Conservation (phyloP, 1,139 yeast genomes). For the Geotrichum histeridarum region DNA sequence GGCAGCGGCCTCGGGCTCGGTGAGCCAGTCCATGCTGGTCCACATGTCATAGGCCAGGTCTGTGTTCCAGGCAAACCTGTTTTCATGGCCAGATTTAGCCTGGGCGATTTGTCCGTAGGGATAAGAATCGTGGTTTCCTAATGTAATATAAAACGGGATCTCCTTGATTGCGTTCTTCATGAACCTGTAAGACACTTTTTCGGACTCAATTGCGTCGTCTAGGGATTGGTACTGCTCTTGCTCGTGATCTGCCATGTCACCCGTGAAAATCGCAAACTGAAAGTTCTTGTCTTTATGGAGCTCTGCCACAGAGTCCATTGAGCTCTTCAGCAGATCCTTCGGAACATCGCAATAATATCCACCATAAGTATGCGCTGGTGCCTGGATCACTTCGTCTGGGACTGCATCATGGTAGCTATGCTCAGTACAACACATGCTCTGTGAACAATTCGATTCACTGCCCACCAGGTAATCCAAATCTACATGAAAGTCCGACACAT, state of each 20-base stretch:
- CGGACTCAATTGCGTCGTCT: conserved; percentile 32
- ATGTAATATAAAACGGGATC: conserved; percentile 55
- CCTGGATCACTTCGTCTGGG: conserved; percentile 40
- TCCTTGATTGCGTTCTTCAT: conserved; percentile 31
- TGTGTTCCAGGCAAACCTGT: conserved; percentile 54
- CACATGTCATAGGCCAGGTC: conserved; percentile 58
- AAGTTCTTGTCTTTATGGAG: conserved; percentile 38
- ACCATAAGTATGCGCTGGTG: conserved; percentile 58
- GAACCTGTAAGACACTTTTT: conserved; percentile 8
- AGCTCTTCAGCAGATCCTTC: conserved; percentile 51
- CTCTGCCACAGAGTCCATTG: conserved; percentile 46
- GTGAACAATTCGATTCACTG: conserved; percentile 54
- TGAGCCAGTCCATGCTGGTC: conserved; percentile 36
- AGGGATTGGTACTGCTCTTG: conserved; percentile 43
- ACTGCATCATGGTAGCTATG: conserved; percentile 39
- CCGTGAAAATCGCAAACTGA: conserved; percentile 60
- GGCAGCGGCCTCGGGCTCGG: conserved; percentile 23
- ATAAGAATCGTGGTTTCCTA: conserved; percentile 70
- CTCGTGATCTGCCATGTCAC: conserved; percentile 61
- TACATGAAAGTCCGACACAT: conserved; percentile 56
- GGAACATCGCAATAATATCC: conserved; percentile 58
- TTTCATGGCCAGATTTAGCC: conserved; percentile 43
- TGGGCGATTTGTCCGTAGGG: conserved; percentile 70
- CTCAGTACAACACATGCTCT: conserved; percentile 45
- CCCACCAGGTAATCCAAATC: conserved; percentile 54